Base-by-base conservation (phyloP, 352 stramenopile genomes). In the Pythium brachiatum region DNA sequence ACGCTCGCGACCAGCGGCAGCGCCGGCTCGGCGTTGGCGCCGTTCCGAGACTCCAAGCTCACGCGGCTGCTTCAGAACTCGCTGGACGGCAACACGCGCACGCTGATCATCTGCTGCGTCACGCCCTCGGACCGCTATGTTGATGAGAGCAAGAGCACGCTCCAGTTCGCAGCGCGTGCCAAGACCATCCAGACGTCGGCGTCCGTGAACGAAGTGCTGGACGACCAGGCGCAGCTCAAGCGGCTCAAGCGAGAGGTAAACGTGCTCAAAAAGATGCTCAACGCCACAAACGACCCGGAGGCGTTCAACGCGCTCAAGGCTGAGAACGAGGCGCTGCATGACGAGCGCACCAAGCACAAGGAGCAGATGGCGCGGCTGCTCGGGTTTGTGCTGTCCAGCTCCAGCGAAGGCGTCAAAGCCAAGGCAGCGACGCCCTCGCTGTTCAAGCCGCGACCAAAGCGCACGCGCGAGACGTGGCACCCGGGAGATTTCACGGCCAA, bases 111-210 rank as follows among this genome's bases (percentile, higher is more conserved):
- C 16, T 93, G 81, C 61, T 92, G 81, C 38, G 83, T 90, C 27
- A 90, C 81, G 20, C 81, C 83, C 1, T 86, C 81, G n/a, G 83
- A 91, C 53, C 73, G 79, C 32, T 89, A 78, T 60, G 25, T 89
- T 13, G 85, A 95, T 46, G 84, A 95, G 53, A 97, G 90, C 34
- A 85, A 92, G 55, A 96, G 83, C 20, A 98, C 92, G 53, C 60
- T 98, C 44, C 93, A 98, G 70, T 98, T 97, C 55, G 93, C 93
- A 12, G 88, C 95, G 18, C 84, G 93, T 18, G 93, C 93, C 55
- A 98, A 98, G 69, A 93, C 77, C 36, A 91, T 97, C 50, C 69
- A 91, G 62, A 96, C 84, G 13, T 81, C 79, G 3, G 88, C 86
- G 7, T 77, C 63, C 0, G 88, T 96, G 53, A 97, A 97, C 60